Percentiles rank a stretch among this genome's conserved stretches.
phyloP scores from a whole-genome alignment of 148 eudicot genomes.

The Rheum nobile region DNA sequence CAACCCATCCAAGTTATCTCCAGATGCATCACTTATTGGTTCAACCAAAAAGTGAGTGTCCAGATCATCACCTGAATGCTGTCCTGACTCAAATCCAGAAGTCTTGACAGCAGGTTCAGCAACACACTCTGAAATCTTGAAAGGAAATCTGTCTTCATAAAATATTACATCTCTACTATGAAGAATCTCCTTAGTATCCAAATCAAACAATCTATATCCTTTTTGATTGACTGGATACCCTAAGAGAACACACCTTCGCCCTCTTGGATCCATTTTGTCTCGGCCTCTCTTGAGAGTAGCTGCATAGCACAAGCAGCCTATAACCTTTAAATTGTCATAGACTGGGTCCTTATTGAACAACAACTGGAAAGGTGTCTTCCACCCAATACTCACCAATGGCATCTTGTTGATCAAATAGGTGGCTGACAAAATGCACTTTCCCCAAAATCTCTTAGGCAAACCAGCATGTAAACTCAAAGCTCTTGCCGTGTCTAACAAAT shows the following conservation, averaged over 20 bases:
- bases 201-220: not conserved
- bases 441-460: not conserved
- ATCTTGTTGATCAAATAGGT: not conserved
- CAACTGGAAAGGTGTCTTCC: not conserved
- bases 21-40: no score
- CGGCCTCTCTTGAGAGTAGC: not conserved
- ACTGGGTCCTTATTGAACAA: not conserved
- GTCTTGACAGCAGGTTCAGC: no score
- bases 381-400: not conserved
- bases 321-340: not conserved
- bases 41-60: no score
- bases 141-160: not conserved
- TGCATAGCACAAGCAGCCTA: no score
- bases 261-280: not conserved
- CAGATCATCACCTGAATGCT: not conserved
- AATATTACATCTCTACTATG: not conserved
- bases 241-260: not conserved
- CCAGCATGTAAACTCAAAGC: no score
- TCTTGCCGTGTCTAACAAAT: not conserved
- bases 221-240: not conserved
- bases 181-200: not conserved
- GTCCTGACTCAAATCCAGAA: no score
- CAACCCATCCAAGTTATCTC: no score
- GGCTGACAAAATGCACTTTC: not conserved
- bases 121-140: no score